Percentiles rank a stretch among this genome's conserved stretches.
phyloP scores from a whole-genome alignment of 2,329 filamentous ascomycete species.

The Nemania diffusa region DNA sequence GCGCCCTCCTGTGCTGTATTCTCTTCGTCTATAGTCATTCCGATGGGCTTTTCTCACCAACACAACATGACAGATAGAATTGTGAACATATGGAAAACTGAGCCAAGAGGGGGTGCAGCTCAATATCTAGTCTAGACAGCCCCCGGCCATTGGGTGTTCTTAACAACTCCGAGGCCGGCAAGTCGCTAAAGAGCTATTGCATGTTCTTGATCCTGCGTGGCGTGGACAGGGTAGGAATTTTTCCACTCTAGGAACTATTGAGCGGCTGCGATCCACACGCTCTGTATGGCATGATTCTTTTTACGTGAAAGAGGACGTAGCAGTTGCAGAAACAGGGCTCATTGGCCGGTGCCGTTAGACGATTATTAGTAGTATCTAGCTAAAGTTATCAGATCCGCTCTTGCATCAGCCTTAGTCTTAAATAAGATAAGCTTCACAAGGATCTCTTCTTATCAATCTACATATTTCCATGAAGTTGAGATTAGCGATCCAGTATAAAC shows the following conservation, averaged over 20 bases:
- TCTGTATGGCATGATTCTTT: slow-evolving; percentile 4
- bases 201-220: slow-evolving; percentile 11
- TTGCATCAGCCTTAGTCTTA: slow-evolving; percentile 8
- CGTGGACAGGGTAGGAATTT: neutral
- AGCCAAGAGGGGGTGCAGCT: neutral
- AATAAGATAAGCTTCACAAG: neutral
- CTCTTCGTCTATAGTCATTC: slow-evolving; percentile 7
- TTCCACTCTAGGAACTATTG: neutral
- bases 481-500: too few species aligned
- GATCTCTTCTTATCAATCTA: slow-evolving; percentile 8
- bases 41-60: neutral
- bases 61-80: neutral
- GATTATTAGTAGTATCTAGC: neutral
- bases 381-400: slow-evolving; percentile 29
- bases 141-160: neutral
- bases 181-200: neutral
- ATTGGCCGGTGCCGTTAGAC: neutral
- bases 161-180: slow-evolving; percentile 18
- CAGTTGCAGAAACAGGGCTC: slow-evolving; percentile 6
- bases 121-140: neutral
- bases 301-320: slow-evolving; percentile 3
- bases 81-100: neutral
- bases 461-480: neutral
- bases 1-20: neutral
- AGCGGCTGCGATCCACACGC: slow-evolving; percentile 5